Base-by-base conservation (phyloP, 75 land plant species). In the Chamaecyparis obtusa region DNA sequence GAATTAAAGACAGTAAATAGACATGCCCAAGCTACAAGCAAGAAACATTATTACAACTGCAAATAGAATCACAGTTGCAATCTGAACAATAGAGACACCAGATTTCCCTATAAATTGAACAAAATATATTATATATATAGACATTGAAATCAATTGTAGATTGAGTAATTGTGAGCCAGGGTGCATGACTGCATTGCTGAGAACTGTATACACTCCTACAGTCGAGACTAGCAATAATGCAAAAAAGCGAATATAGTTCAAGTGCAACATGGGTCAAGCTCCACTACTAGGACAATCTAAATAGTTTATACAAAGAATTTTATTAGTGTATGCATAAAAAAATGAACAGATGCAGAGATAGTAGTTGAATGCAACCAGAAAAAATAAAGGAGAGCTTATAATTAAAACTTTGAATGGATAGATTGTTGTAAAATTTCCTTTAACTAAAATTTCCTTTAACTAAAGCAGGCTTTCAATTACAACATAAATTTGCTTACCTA, bases 401-500 rank as follows among this genome's bases (percentile, higher is more conserved):
- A 44, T 69, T 5, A 5, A n/a, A 71, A n/a, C 14, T n/a, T 71
- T 30, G 11, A 71, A 71, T 71, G 32, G 35, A n/a, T 9, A 71
- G 30, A n/a, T 9, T n/a, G 30, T 71, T 71, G n/a, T n/a, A n/a
- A n/a, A n/a, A n/a, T n/a, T n/a, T n/a, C n/a, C n/a, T n/a, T n/a
- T n/a, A n/a, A n/a, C 75, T 32, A 71, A 32, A 71, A 30, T 74
- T 74, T 74, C 36, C 30, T 67, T 33, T 33, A 11, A 30, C 13
- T 11, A 32, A 74, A 74, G 32, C 76, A 81, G 83, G 9, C 5
- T 81, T 43, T 35, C 32, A 54, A 84, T 55, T 84, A 56, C 17
- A 84, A 84, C 16, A 46, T 81, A 9, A 84, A 84, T 46, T 55
- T 54, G 24, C 90, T 35, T 15, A 93, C 91, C 94, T 16, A 55